Conservation (phyloP, 2,329 filamentous ascomycete species). For the Cladosporium halotolerans region DNA sequence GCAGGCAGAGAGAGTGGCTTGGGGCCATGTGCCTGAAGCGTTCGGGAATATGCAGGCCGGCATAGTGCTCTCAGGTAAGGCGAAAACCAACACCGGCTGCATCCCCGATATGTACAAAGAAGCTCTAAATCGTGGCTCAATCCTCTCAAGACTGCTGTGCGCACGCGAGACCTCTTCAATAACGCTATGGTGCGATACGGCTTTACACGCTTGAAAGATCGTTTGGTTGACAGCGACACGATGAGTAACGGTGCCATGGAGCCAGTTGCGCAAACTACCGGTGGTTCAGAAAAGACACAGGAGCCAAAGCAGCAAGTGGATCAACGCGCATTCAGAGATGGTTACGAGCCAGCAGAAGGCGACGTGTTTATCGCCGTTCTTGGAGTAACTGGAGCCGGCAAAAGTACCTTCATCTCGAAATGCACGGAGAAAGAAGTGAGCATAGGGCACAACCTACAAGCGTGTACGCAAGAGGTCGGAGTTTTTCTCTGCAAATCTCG, state of each 20-base stretch:
- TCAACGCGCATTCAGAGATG: conserved; percentile 6
- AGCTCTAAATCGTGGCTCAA: background rate
- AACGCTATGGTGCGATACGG: background rate
- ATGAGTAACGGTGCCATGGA: background rate
- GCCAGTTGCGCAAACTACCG: background rate
- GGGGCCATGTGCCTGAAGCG: background rate
- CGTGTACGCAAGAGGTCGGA: conserved; percentile 15
- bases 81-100: background rate
- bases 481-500: background rate
- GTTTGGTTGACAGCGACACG: background rate
- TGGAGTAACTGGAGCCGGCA: conserved; percentile 38
- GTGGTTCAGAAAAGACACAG: background rate
- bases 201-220: background rate
- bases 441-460: conserved; percentile 28
- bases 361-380: conserved; percentile 32
- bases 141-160: no score
- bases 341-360: background rate
- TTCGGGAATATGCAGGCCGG: background rate
- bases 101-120: background rate
- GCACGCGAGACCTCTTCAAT: no score
- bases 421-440: conserved; percentile 15
- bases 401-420: conserved; percentile 32
- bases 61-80: background rate
- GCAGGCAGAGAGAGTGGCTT: background rate
- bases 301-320: background rate